phyloP scores from a whole-genome alignment of 768 basidiomycete species.

The Amanita exitialis region DNA sequence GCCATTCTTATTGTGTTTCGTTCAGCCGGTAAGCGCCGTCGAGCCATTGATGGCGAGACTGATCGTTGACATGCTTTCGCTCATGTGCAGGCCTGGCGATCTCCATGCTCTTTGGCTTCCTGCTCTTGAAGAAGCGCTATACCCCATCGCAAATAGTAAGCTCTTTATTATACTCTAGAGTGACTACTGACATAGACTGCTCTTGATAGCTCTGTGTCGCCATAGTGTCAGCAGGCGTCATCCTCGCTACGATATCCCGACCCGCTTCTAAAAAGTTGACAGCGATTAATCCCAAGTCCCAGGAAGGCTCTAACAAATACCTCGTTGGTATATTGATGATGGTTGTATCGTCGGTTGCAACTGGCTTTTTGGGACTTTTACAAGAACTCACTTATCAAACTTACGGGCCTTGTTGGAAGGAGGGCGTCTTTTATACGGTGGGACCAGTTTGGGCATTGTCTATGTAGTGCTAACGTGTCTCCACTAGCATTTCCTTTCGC shows the following conservation, averaged over 20 bases:
- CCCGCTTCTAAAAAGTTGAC: constrained; percentile 21
- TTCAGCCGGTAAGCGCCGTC: constrained; percentile 49
- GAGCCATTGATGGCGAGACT: neutral
- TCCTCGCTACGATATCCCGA: constrained; percentile 62
- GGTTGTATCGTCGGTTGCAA: constrained; percentile 52
- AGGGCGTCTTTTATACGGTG: constrained; percentile 80
- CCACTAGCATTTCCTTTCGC: constrained; percentile 61
- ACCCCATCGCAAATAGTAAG: constrained; percentile 51
- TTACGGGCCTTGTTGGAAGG: constrained; percentile 76
- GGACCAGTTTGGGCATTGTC: neutral
- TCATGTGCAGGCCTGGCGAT: constrained; percentile 49
- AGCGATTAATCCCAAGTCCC: constrained; percentile 9
- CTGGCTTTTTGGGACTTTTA: constrained; percentile 57
- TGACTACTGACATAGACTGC: neutral
- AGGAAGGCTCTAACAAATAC: constrained; percentile 37
- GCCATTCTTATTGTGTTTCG: constrained; percentile 79
- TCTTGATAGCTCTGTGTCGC: constrained; percentile 45
- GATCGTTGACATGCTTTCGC: constrained; percentile 4
- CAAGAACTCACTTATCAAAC: constrained; percentile 69
- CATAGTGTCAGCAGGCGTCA: constrained; percentile 60
- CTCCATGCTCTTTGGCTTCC: constrained; percentile 64
- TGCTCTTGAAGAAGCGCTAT: constrained; percentile 53
- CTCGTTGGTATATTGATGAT: constrained; percentile 62
- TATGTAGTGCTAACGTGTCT: neutral
- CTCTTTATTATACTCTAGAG: neutral